Evolutionary conservation across 2,329 filamentous ascomycete species (phyloP).

Genomic region (Purpureocillium lavendulum): DNA sequence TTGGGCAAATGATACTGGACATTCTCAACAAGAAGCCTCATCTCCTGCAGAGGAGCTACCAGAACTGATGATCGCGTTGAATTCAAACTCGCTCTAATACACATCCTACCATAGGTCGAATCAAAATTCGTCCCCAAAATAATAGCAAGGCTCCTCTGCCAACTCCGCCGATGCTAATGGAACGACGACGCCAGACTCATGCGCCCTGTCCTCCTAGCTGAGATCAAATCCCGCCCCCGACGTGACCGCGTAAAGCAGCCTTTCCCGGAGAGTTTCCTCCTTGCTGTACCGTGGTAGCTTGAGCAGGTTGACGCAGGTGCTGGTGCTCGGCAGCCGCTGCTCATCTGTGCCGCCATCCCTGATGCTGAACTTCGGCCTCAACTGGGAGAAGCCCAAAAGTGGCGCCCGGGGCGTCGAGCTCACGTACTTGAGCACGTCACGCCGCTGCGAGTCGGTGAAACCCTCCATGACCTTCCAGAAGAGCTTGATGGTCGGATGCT

Average conservation of each 20-base stretch:
- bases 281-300: conserved; percentile 80
- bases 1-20: conserved; percentile 73
- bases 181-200: neutral
- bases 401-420: conserved; percentile 89
- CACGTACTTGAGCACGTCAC: conserved; percentile 90
- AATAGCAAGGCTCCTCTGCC: neutral
- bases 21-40: conserved; percentile 65
- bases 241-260: conserved; percentile 82
- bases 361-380: conserved; percentile 84
- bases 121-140: neutral
- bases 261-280: conserved; percentile 59
- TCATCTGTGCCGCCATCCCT: conserved; percentile 54
- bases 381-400: conserved; percentile 76
- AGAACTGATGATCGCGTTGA: conserved; percentile 14
- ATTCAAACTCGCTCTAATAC: neutral
- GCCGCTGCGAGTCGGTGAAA: conserved; percentile 67
- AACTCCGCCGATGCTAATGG: conserved; percentile 10
- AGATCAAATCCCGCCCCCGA: conserved; percentile 90
- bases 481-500: conserved; percentile 76
- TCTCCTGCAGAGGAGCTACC: conserved; percentile 44
- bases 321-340: conserved; percentile 83
- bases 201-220: conserved; percentile 32
- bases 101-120: neutral
- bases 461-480: conserved; percentile 87
- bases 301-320: conserved; percentile 90